Base-by-base conservation (phyloP, 2,329 filamentous ascomycete genomes). In the Aaosphaeria pasadenensis region DNA sequence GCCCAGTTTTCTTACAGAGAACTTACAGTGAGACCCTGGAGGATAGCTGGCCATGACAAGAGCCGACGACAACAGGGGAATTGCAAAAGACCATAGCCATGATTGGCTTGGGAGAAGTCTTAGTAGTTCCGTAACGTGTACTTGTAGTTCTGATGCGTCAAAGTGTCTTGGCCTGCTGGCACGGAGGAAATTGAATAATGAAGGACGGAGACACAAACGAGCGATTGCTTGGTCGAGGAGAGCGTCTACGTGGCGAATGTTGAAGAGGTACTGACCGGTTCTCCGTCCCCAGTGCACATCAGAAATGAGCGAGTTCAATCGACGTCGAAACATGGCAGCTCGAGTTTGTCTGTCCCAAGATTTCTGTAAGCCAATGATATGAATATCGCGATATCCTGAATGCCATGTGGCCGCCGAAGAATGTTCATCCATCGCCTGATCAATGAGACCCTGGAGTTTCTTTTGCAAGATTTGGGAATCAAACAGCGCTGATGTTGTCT, bases 41-140 rank as follows among this genome's bases (percentile, higher is more conserved):
- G 58, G 56, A 44, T 63, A 65, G 30, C 51, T 56, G 5, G 58
- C 49, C 3, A 67, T 47, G 30, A 62, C 39, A 1, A 65, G 41
- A 11, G 60, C 53, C 3, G 56, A 66, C 7, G 56, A 56, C 28
- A 67, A 39, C 11, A 67, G 32, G 17, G 61, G 59, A 32, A 49
- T 45, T 9, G 52, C 39, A 30, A 64, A 43, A 44, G 59, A 50
- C 52, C 47, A 60, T 5, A 60, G 42, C 55, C 50, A 62, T 13
- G 52, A 49, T 38, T 62, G 42, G 9, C 49, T 58, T 6, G 60
- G 63, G 24, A 63, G 47, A 11, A 54, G 36, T 2, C 43, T 29
- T 2, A 64, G 39, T 7, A 65, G 36, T n/a, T 64, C 55, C 13
- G 41, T 31, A 1, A 65, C n/a, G 46, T 56, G 57, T 7, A 11